Percentiles rank a stretch among this genome's conserved stretches.
phyloP scores from a whole-genome alignment of 2,329 filamentous ascomycete genomes.

The Ampelomyces quisqualis region DNA sequence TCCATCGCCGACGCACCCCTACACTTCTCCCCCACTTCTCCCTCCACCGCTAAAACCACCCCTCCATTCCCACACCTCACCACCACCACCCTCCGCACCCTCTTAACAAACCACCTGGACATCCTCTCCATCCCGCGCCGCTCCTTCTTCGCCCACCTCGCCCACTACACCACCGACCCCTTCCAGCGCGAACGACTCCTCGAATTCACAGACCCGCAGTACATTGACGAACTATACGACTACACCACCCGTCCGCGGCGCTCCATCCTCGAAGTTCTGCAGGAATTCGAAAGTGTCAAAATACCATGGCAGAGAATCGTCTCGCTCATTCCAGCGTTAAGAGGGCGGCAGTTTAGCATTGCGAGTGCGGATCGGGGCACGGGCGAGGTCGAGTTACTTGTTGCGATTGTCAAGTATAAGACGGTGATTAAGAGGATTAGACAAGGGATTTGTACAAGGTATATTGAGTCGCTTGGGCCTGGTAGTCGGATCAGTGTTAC shows the following conservation, averaged over 20 bases:
- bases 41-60: constrained; percentile 39
- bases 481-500: constrained; percentile 62
- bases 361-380: constrained; percentile 64
- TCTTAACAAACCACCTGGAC: constrained; percentile 82
- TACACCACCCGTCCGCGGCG: constrained; percentile 89
- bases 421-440: constrained; percentile 83
- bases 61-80: constrained; percentile 43
- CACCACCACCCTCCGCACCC: constrained; percentile 65
- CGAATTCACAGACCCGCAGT: constrained; percentile 78
- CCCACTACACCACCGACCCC: constrained; percentile 69
- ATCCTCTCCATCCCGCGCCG: constrained; percentile 86
- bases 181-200: constrained; percentile 78
- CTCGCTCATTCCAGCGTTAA: constrained; percentile 74
- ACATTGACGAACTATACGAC: constrained; percentile 90
- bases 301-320: constrained; percentile 74
- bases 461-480: constrained; percentile 66
- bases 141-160: constrained; percentile 77
- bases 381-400: constrained; percentile 65
- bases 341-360: constrained; percentile 92
- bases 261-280: constrained; percentile 86
- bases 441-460: constrained; percentile 86
- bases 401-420: constrained; percentile 87
- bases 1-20: constrained; percentile 69
- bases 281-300: constrained; percentile 82
- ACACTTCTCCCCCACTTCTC: constrained; percentile 49